phyloP scores from a whole-genome alignment of 1,139 yeast genomes.

The Lodderomyces parapsilosis region DNA sequence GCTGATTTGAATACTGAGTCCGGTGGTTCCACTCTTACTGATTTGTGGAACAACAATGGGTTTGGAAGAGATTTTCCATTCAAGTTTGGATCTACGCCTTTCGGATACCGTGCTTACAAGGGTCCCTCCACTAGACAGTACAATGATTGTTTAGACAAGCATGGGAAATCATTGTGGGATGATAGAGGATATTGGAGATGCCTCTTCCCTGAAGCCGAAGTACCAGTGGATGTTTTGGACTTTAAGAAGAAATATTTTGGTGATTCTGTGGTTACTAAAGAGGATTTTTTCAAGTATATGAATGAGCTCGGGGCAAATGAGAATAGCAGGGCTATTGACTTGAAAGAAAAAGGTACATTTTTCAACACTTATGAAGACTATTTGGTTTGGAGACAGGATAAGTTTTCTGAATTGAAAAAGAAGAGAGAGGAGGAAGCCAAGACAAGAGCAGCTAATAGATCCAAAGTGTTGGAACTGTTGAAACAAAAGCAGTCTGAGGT shows the following conservation, averaged over 20 bases:
- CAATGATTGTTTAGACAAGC: conserved; percentile 56
- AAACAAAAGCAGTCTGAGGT: conserved; percentile 4
- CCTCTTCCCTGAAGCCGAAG: conserved; percentile 62
- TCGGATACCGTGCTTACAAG: conserved; percentile 56
- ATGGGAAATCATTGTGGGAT: conserved; percentile 81
- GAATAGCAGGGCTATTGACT: conserved; percentile 25
- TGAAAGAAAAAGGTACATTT: conserved; percentile 39
- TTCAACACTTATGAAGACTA: conserved; percentile 66
- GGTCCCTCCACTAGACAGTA: conserved; percentile 64
- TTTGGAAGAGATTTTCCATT: conserved; percentile 11
- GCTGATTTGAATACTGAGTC: conserved; percentile 6
- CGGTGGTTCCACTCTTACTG: conserved; percentile 10
- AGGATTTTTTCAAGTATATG: conserved; percentile 38
- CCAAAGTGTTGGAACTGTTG: neutral
- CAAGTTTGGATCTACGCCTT: conserved; percentile 29
- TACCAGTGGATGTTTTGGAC: conserved; percentile 34
- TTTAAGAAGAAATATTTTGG: conserved; percentile 26
- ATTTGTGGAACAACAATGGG: conserved; percentile 12
- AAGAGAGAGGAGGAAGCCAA: conserved; percentile 11
- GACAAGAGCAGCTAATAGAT: conserved; percentile 7
- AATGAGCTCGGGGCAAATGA: conserved; percentile 13
- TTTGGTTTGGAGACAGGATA: conserved; percentile 64
- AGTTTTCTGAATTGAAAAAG: conserved; percentile 37
- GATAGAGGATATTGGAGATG: conserved; percentile 84
- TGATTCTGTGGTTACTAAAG: conserved; percentile 47